Evolutionary conservation across 345 rosid species (phyloP).

Genomic region (Dimocarpus longan): DNA sequence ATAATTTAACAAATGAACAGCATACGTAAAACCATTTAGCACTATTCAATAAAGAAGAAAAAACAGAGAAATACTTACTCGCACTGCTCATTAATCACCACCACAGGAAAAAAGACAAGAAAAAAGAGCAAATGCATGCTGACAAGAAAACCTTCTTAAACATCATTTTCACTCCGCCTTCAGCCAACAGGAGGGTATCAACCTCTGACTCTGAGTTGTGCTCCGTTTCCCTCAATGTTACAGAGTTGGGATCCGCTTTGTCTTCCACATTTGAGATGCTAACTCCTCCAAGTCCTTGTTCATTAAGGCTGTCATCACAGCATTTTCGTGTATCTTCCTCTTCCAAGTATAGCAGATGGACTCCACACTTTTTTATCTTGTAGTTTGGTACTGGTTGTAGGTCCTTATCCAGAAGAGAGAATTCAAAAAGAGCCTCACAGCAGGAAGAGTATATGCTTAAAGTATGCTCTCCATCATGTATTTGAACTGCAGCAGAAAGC

Average conservation of each 20-base stretch:
- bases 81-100: too few relatives aligned
- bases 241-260: background rate
- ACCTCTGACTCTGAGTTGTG: background rate
- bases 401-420: too few relatives aligned
- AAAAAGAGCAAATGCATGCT: too few relatives aligned
- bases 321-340: background rate
- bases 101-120: too few relatives aligned
- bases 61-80: too few relatives aligned
- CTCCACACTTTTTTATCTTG: slow-evolving; percentile 1
- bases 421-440: background rate
- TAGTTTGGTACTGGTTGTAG: too few relatives aligned
- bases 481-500: slow-evolving; percentile 7
- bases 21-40: too few relatives aligned
- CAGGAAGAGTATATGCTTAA: background rate
- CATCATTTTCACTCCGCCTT: too few relatives aligned
- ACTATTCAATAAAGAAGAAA: too few relatives aligned
- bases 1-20: too few relatives aligned
- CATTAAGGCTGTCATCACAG: background rate
- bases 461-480: background rate
- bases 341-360: background rate
- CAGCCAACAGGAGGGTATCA: too few relatives aligned
- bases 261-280: background rate
- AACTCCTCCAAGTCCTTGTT: background rate
- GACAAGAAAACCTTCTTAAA: too few relatives aligned
- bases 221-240: background rate